These are phyloP conservation scores for Micractinium sp. DNA, from an alignment of 139 green algal genomes.

Conservation along the genomic window DNA sequence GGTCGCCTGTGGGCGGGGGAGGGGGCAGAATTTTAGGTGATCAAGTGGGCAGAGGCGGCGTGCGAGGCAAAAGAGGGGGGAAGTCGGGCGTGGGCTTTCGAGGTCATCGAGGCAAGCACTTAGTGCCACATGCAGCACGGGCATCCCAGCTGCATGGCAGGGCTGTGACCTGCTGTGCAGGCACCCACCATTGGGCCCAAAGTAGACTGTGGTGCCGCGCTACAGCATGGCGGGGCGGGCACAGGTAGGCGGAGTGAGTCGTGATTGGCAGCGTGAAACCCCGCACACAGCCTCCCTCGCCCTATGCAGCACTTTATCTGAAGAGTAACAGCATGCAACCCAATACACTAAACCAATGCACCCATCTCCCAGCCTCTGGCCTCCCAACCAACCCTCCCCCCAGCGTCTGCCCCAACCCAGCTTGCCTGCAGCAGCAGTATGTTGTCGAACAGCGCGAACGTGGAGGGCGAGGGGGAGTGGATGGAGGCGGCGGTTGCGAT, in stretches of 20 bases:
- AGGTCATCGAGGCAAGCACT: background rate
- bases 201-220: slow-evolving; percentile 57
- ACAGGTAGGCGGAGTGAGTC: too few species aligned
- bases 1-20: background rate
- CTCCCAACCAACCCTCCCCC: too few species aligned
- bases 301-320: too few species aligned
- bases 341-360: too few species aligned
- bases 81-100: background rate
- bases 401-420: too few species aligned
- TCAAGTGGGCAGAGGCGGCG: background rate
- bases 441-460: slow-evolving; percentile 80
- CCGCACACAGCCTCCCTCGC: too few species aligned
- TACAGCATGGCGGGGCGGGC: slow-evolving; percentile 34
- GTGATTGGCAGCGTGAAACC: too few species aligned
- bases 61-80: too few species aligned
- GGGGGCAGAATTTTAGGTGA: background rate
- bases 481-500: slow-evolving; percentile 76
- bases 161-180: background rate
- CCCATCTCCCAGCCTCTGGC: too few species aligned
- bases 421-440: slow-evolving; percentile 54
- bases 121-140: background rate
- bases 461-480: slow-evolving; percentile 74
- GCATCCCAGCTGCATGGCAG: too few species aligned
- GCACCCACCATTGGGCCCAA: slow-evolving; percentile 53
- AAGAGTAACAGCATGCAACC: too few species aligned